These are phyloP conservation scores for Coemansia sp. DNA, from an alignment of 192 early-diverging fungal species.

Conservation along the genomic window DNA sequence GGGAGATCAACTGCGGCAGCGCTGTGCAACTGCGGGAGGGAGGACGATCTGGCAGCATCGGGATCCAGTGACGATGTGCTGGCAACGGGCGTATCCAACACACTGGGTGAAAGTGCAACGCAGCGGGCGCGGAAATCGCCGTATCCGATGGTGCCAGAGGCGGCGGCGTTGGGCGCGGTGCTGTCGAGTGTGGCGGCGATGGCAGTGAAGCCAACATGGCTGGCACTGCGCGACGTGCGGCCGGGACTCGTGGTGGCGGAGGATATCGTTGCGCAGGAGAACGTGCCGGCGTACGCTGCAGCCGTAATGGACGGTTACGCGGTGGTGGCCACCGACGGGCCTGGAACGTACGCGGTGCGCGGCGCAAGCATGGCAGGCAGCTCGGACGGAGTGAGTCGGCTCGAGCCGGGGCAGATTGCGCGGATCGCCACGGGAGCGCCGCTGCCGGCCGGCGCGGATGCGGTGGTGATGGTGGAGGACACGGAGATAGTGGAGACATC, in stretches of 20 bases:
- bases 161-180: conserved; percentile 65
- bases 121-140: conserved; percentile 73
- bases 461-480: conserved; percentile 97
- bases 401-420: conserved; percentile 65
- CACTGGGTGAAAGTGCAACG: conserved; percentile 55
- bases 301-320: conserved; percentile 95
- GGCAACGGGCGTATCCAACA: conserved; percentile 6
- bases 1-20: not conserved
- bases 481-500: conserved; percentile 52
- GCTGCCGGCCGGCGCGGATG: conserved; percentile 77
- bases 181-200: conserved; percentile 39
- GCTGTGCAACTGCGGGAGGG: conserved; percentile 30
- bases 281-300: conserved; percentile 84
- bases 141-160: conserved; percentile 76
- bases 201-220: not conserved
- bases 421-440: conserved; percentile 88
- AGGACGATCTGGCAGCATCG: conserved; percentile 11
- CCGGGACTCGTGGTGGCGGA: conserved; percentile 70
- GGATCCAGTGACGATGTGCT: not conserved
- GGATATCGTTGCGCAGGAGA: conserved; percentile 70
- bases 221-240: conserved; percentile 28
- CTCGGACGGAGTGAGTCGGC: not conserved
- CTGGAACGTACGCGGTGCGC: conserved; percentile 74
- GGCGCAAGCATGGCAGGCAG: conserved; percentile 61
- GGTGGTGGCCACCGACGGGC: conserved; percentile 78